Percentiles rank a stretch among this genome's conserved stretches.
Evolutionary conservation across 139 green algal species (phyloP).

Genomic region (Chlamydomonas applanata): DNA sequence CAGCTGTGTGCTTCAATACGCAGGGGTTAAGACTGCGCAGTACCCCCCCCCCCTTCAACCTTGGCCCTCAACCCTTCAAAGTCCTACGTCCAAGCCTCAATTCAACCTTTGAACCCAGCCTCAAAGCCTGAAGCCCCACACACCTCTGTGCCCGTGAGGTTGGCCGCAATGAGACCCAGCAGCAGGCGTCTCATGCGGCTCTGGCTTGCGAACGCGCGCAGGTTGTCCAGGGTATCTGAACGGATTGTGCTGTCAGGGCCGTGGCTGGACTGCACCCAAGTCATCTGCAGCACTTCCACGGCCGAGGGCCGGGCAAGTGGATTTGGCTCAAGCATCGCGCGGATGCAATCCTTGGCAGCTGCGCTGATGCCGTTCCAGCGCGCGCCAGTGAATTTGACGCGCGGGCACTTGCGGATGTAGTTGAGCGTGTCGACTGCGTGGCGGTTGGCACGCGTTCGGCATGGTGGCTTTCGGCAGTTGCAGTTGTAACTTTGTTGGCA

Average conservation of each 20-base stretch:
- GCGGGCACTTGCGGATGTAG: constrained; percentile 40
- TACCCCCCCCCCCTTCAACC: too few relatives aligned
- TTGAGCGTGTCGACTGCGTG: constrained; percentile 42
- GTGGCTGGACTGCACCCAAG: constrained; percentile 26
- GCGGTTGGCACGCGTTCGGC: too few relatives aligned
- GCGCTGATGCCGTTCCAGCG: constrained; percentile 32
- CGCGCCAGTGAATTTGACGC: constrained; percentile 42
- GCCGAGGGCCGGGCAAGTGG: constrained; percentile 27
- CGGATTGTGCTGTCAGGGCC: constrained; percentile 31
- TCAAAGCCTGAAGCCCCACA: too few relatives aligned
- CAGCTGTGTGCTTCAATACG: too few relatives aligned
- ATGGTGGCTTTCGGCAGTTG: too few relatives aligned
- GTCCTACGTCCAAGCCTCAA: too few relatives aligned
- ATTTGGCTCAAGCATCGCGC: constrained; percentile 39
- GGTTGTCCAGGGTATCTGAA: constrained; percentile 33
- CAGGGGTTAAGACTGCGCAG: too few relatives aligned
- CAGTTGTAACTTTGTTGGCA: too few relatives aligned
- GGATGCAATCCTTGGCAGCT: constrained; percentile 50
- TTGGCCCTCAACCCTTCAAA: too few relatives aligned
- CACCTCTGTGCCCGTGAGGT: constrained; percentile 32
- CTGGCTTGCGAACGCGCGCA: constrained; percentile 51
- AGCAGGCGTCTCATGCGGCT: constrained; percentile 45
- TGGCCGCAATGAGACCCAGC: constrained; percentile 47
- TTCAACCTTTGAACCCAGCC: too few relatives aligned
- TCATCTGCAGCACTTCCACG: constrained; percentile 14